Evolutionary conservation across 306 rosid genomes (phyloP).

Genomic region (Cyclanthera cordifolia): DNA sequence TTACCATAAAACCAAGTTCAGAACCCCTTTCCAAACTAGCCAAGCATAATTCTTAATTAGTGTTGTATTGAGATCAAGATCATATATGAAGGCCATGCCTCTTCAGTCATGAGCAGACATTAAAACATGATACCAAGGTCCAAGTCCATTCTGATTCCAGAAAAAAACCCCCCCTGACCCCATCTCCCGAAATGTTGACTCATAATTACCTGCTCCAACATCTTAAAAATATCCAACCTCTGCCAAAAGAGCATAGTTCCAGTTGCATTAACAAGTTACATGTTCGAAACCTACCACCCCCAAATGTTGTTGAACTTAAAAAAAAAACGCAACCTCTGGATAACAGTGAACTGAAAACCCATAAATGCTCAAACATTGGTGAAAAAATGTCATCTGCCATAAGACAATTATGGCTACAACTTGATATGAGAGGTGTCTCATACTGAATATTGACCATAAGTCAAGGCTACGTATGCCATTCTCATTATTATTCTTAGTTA

Average conservation of each 20-base stretch:
- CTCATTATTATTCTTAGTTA: neutral
- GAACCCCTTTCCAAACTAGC: neutral
- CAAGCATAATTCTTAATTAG: neutral
- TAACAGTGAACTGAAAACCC: neutral
- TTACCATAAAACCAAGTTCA: neutral
- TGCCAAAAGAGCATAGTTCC: no score
- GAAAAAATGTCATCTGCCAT: neutral
- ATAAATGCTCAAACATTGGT: neutral
- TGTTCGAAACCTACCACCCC: no score
- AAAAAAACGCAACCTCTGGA: neutral
- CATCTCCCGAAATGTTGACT: neutral
- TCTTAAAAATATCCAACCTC: neutral
- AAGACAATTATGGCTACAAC: neutral
- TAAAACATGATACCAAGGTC: neutral
- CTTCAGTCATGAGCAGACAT: neutral
- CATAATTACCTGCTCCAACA: neutral
- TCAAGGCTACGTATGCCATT: neutral
- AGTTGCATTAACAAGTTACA: no score
- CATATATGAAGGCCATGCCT: neutral
- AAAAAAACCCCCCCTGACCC: neutral
- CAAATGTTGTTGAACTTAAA: no score
- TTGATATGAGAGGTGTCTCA: neutral
- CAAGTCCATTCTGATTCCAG: neutral
- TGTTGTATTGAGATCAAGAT: neutral
- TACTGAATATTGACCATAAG: neutral